Percentiles rank a stretch among this genome's conserved stretches.
phyloP scores from a whole-genome alignment of 2,329 filamentous ascomycete species.

The Emmonsiellopsis sp. region DNA sequence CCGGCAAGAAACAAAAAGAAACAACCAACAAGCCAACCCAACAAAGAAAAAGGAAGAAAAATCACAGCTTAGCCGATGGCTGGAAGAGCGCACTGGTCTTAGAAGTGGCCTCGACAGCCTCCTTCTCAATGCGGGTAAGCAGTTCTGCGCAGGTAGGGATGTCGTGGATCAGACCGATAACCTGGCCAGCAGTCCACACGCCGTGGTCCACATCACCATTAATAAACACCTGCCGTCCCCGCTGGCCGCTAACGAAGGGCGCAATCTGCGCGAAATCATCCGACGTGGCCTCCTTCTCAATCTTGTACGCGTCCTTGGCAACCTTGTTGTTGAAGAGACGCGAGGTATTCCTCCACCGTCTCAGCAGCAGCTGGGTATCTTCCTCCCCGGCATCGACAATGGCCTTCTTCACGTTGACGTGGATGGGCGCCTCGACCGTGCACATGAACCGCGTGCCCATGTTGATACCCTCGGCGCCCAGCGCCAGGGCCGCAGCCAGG shows the following conservation, averaged over 20 bases:
- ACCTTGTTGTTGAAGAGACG: constrained; percentile 88
- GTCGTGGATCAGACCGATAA: constrained; percentile 80
- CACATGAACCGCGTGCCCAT: constrained; percentile 99
- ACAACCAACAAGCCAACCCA: not conserved
- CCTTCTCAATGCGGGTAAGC: constrained; percentile 63
- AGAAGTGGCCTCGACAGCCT: constrained; percentile 58
- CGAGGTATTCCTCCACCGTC: constrained; percentile 88
- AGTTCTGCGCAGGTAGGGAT: constrained; percentile 66
- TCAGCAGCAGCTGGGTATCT: constrained; percentile 78
- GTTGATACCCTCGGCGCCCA: constrained; percentile 91
- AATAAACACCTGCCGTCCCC: constrained; percentile 81
- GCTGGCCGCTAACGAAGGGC: constrained; percentile 77
- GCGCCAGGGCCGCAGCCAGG: constrained; percentile 76
- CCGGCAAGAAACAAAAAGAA: not conserved
- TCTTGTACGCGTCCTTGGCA: constrained; percentile 64
- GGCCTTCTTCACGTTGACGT: constrained; percentile 83
- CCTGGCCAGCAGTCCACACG: constrained; percentile 94
- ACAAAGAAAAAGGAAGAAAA: not conserved
- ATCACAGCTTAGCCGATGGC: constrained; percentile 3
- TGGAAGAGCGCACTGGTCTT: constrained; percentile 48
- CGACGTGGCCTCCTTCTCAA: constrained; percentile 72
- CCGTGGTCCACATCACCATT: constrained; percentile 87
- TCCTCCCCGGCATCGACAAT: constrained; percentile 85
- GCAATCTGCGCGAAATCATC: constrained; percentile 87
- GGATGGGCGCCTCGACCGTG: constrained; percentile 85